Base-by-base conservation (phyloP, 345 rosid species). In the Syzygium aqueum region DNA sequence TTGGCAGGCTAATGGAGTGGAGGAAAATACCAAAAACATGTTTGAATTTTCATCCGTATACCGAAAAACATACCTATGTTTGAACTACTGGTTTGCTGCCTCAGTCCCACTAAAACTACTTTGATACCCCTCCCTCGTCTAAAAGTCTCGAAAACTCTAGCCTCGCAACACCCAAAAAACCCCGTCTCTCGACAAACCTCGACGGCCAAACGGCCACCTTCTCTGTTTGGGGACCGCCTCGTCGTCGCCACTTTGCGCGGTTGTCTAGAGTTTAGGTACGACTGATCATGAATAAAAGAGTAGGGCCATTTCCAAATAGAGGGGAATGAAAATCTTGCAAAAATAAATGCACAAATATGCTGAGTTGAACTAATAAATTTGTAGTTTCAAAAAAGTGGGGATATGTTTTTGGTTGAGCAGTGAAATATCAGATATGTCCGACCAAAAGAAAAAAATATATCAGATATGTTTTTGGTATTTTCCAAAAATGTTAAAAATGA, bases 51-150 rank as follows among this genome's bases (percentile, higher is more conserved):
- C 77, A 63, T 28, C 1, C 1, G 10, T 15, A 7, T 63, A 28
- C 54, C 77, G 6, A n/a, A 28, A 1, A n/a, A 28, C 37, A n/a
- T 6, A 28, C 10, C 37, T 14, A 1, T 14, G 37, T 0, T 0
- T 28, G 15, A 3, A 7, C 77, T 0, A 5, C 16, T 15, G 13
- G 3, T 15, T 65, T 28, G 77, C 77, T 33, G 30, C 77, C 77
- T 28, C 77, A 14, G 40, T 3, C 5, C 40, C 7, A 19, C 77
- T 65, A 8, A 65, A 65, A 15, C 30, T 30, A 53, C 57, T 53
- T 53, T 1, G 21, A 2, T 63, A 7, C 37, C 17, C 77, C 28
- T 17, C 37, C 16, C 37, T 15, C 0, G 11, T 63, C 7, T 14
- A 16, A 28, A 28, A 63, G 19, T 3, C 73, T n/a, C 3, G 16